Evolutionary conservation across 306 rosid genomes (phyloP), one percentile per base, ranked within the genome.

Genomic region (Alnus glutinosa): DNA sequence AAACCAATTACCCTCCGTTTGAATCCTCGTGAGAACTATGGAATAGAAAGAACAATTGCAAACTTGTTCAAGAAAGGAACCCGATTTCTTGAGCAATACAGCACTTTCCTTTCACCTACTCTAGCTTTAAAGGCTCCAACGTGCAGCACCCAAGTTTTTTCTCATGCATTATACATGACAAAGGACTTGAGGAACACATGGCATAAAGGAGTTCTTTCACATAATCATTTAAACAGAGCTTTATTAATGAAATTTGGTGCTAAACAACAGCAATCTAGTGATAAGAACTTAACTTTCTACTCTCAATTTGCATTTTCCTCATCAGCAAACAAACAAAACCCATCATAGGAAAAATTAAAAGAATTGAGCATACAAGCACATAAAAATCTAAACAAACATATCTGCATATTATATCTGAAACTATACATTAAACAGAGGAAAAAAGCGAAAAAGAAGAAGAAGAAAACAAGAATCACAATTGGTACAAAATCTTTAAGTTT

Each of bases 401-500:
- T 9, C 14, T 64, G 14, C 49, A 48, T 7, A 16, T 42, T 39
- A 16, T 39, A 42, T 42, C 6, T 16, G 51, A 42, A 67, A 39
- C 72, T 67, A 62, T 80, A 70, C 77, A 76, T 71, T 48, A 52
- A 46, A 4, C 7, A 1, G 7, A 42, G 7, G 7, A 42, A 42
- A 5, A 42, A 5, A 49, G 34, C 46, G 13, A 49, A 62, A 61
- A 75, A 83, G 72, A 82, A 46, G 9, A 23, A n/a, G 28, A 15
- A 23, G 28, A 23, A 37, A 46, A 73, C 15, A 19, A 64, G 18
- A 54, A 77, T 30, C 37, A 55, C 79, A 42, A 50, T 69, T 15
- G 34, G 63, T 3, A 62, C 82, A 80, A 73, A 72, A 73, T 47
- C 28, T 44, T 58, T 74, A 79, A 67, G 55, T 34, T 28, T 19